Evolutionary conservation across 2,329 filamentous ascomycete species (phyloP).

Genomic region (Shiraia sp.): DNA sequence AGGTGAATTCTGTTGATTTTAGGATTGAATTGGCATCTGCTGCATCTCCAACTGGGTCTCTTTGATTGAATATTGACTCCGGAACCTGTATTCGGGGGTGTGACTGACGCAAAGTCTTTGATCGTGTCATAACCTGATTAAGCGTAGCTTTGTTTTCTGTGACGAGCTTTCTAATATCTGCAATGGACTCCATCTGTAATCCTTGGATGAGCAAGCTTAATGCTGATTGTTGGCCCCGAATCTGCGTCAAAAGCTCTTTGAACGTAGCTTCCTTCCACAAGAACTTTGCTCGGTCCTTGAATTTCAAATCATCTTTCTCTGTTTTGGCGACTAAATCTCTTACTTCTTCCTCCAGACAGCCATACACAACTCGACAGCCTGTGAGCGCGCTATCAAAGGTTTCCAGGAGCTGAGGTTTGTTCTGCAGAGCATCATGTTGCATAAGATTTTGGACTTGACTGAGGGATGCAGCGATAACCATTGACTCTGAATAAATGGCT

Average conservation of each 20-base stretch:
- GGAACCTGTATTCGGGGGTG: slow-evolving; percentile 36
- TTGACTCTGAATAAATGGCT: slow-evolving; percentile 39
- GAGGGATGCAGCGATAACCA: slow-evolving; percentile 38
- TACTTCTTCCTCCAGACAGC: slow-evolving; percentile 39
- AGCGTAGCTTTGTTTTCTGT: slow-evolving; percentile 33
- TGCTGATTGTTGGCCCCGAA: slow-evolving; percentile 39
- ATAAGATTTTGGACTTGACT: slow-evolving; percentile 37
- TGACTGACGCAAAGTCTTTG: slow-evolving; percentile 27
- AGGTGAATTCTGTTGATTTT: slow-evolving; percentile 31
- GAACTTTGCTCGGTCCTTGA: slow-evolving; percentile 31
- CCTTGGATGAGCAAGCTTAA: slow-evolving; percentile 38
- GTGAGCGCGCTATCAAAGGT: slow-evolving; percentile 39
- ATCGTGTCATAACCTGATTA: slow-evolving; percentile 30
- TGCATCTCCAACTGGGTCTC: slow-evolving; percentile 3
- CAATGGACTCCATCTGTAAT: slow-evolving; percentile 41
- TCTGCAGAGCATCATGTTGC: slow-evolving; percentile 28
- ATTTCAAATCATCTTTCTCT: slow-evolving; percentile 22
- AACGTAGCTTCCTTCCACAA: slow-evolving; percentile 40
- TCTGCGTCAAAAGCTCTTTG: slow-evolving; percentile 39
- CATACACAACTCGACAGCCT: slow-evolving; percentile 38
- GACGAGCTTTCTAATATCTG: slow-evolving; percentile 36
- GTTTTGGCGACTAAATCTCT: slow-evolving; percentile 25
- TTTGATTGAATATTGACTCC: slow-evolving; percentile 26
- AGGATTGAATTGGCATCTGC: slow-evolving; percentile 21
- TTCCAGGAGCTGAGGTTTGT: slow-evolving; percentile 34